These are phyloP conservation scores for Skeletonema marinoi DNA, from an alignment of 108 stramenopile genomes.

Conservation along the genomic window DNA sequence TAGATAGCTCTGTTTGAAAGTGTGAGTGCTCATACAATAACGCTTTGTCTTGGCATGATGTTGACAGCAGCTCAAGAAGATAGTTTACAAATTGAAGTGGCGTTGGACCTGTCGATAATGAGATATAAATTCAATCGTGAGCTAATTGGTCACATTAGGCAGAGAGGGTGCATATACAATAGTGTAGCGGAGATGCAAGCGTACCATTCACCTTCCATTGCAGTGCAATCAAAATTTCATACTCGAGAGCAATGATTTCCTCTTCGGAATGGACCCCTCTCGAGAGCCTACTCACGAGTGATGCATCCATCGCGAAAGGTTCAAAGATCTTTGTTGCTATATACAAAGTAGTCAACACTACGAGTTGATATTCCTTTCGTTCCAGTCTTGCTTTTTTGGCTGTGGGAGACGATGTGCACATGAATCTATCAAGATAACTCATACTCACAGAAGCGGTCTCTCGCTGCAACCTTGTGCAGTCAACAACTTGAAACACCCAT, in stretches of 20 bases:
- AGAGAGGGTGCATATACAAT: no score
- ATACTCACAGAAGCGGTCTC: slow-evolving; percentile 71
- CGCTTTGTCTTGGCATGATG: slow-evolving; percentile 2
- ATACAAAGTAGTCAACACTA: slow-evolving; percentile 63
- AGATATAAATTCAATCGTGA: background rate
- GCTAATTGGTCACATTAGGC: background rate
- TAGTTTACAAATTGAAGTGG: background rate
- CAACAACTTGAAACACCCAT: slow-evolving; percentile 67
- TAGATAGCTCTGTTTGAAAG: slow-evolving; percentile 34
- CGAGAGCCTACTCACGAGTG: slow-evolving; percentile 68
- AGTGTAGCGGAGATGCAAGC: slow-evolving; percentile 20
- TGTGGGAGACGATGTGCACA: slow-evolving; percentile 34
- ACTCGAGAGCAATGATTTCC: slow-evolving; percentile 74
- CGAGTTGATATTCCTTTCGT: slow-evolving; percentile 64
- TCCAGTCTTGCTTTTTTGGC: slow-evolving; percentile 35
- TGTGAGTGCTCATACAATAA: slow-evolving; percentile 27
- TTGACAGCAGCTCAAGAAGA: slow-evolving; percentile 21
- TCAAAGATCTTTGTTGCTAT: slow-evolving; percentile 68
- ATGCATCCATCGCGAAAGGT: slow-evolving; percentile 76
- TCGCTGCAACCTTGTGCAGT: slow-evolving; percentile 53
- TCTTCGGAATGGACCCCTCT: slow-evolving; percentile 70
- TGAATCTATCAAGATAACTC: slow-evolving; percentile 67
- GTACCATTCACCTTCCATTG: slow-evolving; percentile 73
- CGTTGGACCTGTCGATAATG: background rate
- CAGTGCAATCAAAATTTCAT: slow-evolving; percentile 67